Base-by-base conservation (phyloP, 495 filamentous ascomycete species). In the Penicillium cosmopolitanum region DNA sequence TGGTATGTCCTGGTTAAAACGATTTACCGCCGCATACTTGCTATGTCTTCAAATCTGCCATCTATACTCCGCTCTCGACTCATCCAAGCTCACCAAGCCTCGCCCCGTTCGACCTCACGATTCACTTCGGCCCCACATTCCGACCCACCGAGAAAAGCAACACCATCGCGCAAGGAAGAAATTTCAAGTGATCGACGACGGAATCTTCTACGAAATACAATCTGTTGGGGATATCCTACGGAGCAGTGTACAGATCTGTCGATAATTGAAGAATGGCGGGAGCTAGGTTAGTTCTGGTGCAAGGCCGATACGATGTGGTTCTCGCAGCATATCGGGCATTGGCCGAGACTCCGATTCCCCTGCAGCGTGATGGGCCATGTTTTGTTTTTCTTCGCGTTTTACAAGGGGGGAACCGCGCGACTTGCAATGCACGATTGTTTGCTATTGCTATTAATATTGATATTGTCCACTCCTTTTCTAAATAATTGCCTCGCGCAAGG, bases 111-210 rank as follows among this genome's bases (percentile, higher is more conserved):
- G 46, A 48, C 46, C 46, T 23, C 46, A n/a, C 46, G 53, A 44
- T 44, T 44, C 42, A 44, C 46, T 38, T 48, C 46, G 46, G 46
- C 18, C 46, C 46, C 46, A 48, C 46, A 23, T 48, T 23, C 46
- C 21, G 19, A 28, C 21, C 46, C 46, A 48, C 46, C 21, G 4
- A 44, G 16, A 48, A 48, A 5, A 19, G 46, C 43, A 48, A 28
- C 46, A 8, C 44, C 44, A 47, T 11, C 44, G 46, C 36, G 36
- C 36, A 12, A n/a, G 12, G 16, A 48, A 48, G n/a, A 48, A 48
- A 48, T 48, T 48, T 48, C 46, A 48, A 48, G 23, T 48, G 46
- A 25, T 48, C 46, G 19, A 48, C 46, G 46, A 11, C 42, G 23
- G 3, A 23, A 23, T 16, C 19, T 44, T 40, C 36, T 13, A 18